Base-by-base conservation (phyloP, 2,329 filamentous ascomycete species). In the Epichloe sylvatica region DNA sequence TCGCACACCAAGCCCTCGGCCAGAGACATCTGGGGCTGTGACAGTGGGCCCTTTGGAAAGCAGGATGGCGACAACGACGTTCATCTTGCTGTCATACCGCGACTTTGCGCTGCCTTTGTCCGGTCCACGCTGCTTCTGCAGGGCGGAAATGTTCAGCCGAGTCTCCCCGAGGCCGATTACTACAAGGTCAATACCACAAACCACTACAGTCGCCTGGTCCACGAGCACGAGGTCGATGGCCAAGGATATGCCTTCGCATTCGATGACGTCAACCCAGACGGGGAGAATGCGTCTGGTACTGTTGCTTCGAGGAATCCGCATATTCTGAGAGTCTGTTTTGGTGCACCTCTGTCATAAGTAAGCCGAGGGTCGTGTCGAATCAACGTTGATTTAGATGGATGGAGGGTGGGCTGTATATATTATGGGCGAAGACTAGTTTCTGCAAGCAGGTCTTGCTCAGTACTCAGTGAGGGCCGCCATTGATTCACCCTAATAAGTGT, bases 191-290 rank as follows among this genome's bases (percentile, higher is more conserved):
- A 63, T 43, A 68, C 71, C 0, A 73, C 71, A 11, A 70, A 65
- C 56, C 79, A 83, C 59, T 84, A 82, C 59, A 67, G 75, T 33
- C 68, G 77, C 8, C 68, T 84, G 38, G 71, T 84, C 2, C 81
- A 84, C 62, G 63, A 71, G 37, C 70, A 76, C 46, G 78, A 82
- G 64, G 59, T 72, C 4, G 78, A 83, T 59, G 73, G 73, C 1
- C 66, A 70, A 42, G 81, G 81, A 0, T 85, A 85, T 59, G 75
- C 78, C 0, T 85, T 84, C 58, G 71, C 81, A 0, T 85, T 83
- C 55, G 81, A 85, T 57, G 81, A 85, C 59, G 81, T 85, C 17
- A 76, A 77, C 49, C 74, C 78, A 0, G 67, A 71, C 52, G 76
- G 72, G 17, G 66, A 71, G 54, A 77, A 83, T 59, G 74, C 76